Evolutionary conservation across 1,284 basidiomycete genomes (phyloP).

Genomic region (Puccinia coronata): DNA sequence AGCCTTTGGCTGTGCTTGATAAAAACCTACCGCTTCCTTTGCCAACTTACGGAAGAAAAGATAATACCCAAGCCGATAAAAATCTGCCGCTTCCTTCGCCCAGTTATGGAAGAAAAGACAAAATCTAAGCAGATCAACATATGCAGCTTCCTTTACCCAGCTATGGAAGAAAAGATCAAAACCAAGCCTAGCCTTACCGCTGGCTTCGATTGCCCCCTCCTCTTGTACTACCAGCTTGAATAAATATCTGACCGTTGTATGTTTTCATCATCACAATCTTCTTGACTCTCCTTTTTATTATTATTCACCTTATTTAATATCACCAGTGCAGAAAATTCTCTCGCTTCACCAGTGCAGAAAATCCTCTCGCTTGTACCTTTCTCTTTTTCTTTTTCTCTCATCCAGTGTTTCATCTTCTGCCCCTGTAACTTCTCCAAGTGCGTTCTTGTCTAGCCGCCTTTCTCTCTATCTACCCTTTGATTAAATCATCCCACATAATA

Average conservation of each 20-base stretch:
- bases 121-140: not conserved
- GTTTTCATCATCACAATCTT: not conserved
- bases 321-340: not conserved
- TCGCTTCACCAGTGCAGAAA: not conserved
- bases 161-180: not conserved
- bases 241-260: not conserved
- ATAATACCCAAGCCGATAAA: not conserved
- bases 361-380: not conserved
- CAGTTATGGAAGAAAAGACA: not conserved
- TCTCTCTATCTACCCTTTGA: too few relatives aligned
- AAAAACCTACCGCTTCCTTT: not conserved
- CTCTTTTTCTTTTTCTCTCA: not conserved
- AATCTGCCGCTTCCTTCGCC: not conserved
- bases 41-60: constrained; percentile 4
- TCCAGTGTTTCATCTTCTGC: not conserved
- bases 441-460: too few relatives aligned
- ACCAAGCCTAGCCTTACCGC: not conserved
- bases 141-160: not conserved
- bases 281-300: not conserved
- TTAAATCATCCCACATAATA: too few relatives aligned
- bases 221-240: not conserved
- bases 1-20: not conserved
- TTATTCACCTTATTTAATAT: not conserved
- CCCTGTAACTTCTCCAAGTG: too few relatives aligned
- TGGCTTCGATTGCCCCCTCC: not conserved